Base-by-base conservation (phyloP, 805 yeast genomes). In the Clavispora carvajalis region DNA sequence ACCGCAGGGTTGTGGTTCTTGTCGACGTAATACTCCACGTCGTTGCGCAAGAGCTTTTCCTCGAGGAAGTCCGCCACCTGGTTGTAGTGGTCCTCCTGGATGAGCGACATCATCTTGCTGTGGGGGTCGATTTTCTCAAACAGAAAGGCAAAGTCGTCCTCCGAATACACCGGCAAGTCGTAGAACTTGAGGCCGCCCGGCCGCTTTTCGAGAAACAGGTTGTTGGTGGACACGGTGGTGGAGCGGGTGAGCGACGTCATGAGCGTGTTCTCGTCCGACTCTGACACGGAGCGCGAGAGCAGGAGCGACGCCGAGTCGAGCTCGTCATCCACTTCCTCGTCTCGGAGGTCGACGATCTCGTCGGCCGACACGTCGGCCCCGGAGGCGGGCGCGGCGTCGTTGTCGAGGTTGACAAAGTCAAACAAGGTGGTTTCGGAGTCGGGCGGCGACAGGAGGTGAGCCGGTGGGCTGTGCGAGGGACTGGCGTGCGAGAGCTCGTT, bases 191-290 rank as follows among this genome's bases (percentile, higher is more conserved):
- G 45, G 35, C 49, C 33, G 24, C 33, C 47, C 40, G 31, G 38
- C 17, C 33, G 43, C 31, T 46, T 51, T 9, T 48, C 48, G 24
- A 45, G 26, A 7, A 45, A 44, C 2, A 62, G 53, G 44, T 54
- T 59, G 37, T 53, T 56, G 36, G 70, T 62, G 6, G 67, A 59
- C 5, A 66, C 69, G 3, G 73, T 67, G 19, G 73, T 69, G 10
- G 71, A 65, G 38, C 73, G 47, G 0, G 73, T 69, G 38, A 67
- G 55, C 8, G 66, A 50, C 15, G 63, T 50, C 73, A 67, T 68
- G 37, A 68, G 54, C 37, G 64, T 59, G 41, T 63, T 58, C 22
- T 58, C 61, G 44, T 58, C 62, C 10, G 55, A 50, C 39, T 62
- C 69, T 18, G 52, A 54, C 40, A 55, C 72, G 11, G 71, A 64